Percentiles rank a stretch among this genome's conserved stretches.
phyloP scores from a whole-genome alignment of 148 eudicot genomes.

The Arctostaphylos glauca region DNA sequence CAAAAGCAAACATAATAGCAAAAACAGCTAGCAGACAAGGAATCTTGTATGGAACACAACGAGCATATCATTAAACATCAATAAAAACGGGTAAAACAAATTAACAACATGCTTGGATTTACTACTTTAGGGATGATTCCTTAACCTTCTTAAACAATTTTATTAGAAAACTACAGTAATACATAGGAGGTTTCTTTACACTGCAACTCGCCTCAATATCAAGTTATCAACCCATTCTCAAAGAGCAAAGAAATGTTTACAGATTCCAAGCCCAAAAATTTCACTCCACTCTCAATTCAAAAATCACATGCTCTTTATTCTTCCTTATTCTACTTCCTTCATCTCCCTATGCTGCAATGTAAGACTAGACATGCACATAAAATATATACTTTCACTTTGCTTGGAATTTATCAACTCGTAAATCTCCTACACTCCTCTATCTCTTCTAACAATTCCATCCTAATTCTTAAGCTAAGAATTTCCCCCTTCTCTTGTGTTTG shows the following conservation, averaged over 20 bases:
- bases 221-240: background rate
- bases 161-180: background rate
- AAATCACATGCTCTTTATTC: background rate
- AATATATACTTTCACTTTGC: background rate
- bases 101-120: background rate
- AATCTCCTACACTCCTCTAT: background rate
- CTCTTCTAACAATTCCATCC: background rate
- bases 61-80: background rate
- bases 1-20: background rate
- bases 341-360: background rate
- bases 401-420: background rate
- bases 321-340: background rate
- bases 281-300: background rate
- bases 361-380: background rate
- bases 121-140: background rate
- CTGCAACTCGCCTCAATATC: background rate
- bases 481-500: background rate
- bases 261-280: background rate
- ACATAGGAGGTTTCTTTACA: background rate
- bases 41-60: background rate
- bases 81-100: background rate
- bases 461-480: background rate
- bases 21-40: background rate
- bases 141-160: too few relatives aligned
- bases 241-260: background rate